Evolutionary conservation across 495 filamentous ascomycete species (phyloP).

Genomic region (Lichenothelia convexa): DNA sequence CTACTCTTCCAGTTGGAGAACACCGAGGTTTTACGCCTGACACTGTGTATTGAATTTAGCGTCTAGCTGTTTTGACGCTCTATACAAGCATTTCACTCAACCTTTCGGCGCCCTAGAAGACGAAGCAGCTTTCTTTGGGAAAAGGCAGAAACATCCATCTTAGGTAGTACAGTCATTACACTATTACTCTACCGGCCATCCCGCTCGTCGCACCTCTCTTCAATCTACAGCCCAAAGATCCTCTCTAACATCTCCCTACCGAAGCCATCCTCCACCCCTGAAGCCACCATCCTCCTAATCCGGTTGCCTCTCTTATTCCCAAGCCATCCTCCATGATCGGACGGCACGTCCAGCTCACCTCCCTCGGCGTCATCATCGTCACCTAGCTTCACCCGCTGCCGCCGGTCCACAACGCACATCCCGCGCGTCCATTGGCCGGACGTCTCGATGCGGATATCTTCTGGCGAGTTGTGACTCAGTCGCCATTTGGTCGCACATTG

Average conservation of each 20-base stretch:
- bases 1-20: no score
- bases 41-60: no score
- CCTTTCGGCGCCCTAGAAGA: no score
- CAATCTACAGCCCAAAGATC: conserved; percentile 17
- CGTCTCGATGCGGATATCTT: conserved; percentile 77
- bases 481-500: no score
- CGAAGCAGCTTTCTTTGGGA: no score
- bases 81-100: no score
- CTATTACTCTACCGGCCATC: no score
- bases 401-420: conserved; percentile 67
- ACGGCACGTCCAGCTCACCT: conserved; percentile 33
- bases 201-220: no score
- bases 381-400: conserved; percentile 30
- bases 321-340: conserved; percentile 61
- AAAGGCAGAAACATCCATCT: no score
- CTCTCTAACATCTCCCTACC: conserved; percentile 19
- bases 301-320: conserved; percentile 53
- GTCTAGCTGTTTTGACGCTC: no score
- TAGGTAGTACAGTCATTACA: no score
- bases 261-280: conserved; percentile 33
- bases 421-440: conserved; percentile 86
- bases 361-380: conserved; percentile 28
- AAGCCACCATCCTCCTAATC: conserved; percentile 47
- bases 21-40: no score
- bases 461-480: conserved; percentile 25